A percentile compares a stretch with the other conserved stretches of the same genome.
phyloP scores from a whole-genome alignment of 805 yeast species.

The Novakomyces olei region DNA sequence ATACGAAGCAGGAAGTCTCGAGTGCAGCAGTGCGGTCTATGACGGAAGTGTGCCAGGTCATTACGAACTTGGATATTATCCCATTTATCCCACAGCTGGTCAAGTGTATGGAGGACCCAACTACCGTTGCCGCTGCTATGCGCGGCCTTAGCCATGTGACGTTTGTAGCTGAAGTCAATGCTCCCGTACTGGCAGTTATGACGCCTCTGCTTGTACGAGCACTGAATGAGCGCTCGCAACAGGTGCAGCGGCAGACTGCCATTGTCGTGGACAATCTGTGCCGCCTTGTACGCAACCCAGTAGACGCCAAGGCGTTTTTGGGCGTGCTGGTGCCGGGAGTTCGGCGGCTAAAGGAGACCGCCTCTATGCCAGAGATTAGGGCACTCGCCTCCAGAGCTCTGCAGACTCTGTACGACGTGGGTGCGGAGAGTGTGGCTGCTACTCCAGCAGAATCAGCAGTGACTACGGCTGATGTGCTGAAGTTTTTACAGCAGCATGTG shows the following conservation, averaged over 20 bases:
- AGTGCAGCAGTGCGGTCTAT: conserved; percentile 57
- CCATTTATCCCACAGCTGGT: conserved; percentile 70
- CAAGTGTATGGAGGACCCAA: conserved; percentile 76
- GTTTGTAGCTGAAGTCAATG: conserved; percentile 95
- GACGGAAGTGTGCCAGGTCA: conserved; percentile 47
- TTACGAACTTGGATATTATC: conserved; percentile 80
- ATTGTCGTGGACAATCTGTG: conserved; percentile 90
- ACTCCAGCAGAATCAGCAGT: conserved; percentile 26
- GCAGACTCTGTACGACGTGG: conserved; percentile 61
- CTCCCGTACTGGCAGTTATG: conserved; percentile 71
- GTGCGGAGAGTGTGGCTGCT: conserved; percentile 26
- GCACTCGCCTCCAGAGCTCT: conserved; percentile 76
- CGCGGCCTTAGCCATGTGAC: conserved; percentile 80
- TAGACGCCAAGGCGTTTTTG: conserved; percentile 71
- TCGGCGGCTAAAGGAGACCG: conserved; percentile 65
- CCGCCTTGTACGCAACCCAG: conserved; percentile 77
- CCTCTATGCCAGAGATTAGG: conserved; percentile 91
- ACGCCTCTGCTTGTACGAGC: conserved; percentile 88
- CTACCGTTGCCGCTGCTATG: conserved; percentile 70
- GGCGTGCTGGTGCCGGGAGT: conserved; percentile 84
- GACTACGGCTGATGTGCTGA: conserved; percentile 8
- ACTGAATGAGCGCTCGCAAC: conserved; percentile 72
- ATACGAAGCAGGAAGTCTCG: conserved; percentile 89
- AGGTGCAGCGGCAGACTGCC: conserved; percentile 88
- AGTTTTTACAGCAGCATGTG: conserved; percentile 6